Conservation (phyloP, 129 eudicot genomes). For the Flaveria linearis region DNA sequence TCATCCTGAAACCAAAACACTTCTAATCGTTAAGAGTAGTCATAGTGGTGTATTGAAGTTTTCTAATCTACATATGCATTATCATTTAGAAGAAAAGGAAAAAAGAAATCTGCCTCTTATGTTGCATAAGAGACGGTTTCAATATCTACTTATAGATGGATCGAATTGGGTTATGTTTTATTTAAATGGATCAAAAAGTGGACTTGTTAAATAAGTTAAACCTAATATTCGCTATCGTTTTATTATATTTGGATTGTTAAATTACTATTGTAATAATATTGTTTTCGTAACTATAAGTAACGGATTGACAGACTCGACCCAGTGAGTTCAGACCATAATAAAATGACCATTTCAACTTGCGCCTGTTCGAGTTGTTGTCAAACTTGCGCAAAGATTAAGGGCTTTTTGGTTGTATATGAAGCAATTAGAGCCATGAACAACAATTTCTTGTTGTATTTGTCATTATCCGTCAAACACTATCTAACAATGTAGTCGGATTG, state of each 20-base stretch:
- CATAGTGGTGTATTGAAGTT: not conserved
- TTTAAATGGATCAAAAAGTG: not conserved
- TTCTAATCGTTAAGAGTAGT: not conserved
- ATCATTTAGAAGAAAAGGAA: not conserved
- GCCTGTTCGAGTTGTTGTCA: not conserved
- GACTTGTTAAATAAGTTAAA: too few species aligned
- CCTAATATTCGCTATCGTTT: too few species aligned
- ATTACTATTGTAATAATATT: not conserved
- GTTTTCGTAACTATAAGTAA: not conserved
- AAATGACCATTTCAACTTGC: not conserved
- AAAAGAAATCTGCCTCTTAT: too few species aligned
- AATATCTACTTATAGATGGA: not conserved
- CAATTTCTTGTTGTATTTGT: too few species aligned
- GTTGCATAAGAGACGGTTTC: not conserved
- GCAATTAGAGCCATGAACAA: too few species aligned
- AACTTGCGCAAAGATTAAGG: not conserved
- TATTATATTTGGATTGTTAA: not conserved
- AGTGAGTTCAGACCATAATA: not conserved
- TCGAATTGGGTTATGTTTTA: not conserved
- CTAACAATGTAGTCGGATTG: not conserved
- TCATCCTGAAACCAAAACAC: constrained; percentile 20
- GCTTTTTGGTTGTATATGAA: too few species aligned
- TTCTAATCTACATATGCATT: not conserved
- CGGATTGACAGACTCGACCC: not conserved
- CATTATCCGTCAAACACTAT: too few species aligned